phyloP scores from a whole-genome alignment of 176 grass and related monocot genomes.

The Bothriochloa decipiens region DNA sequence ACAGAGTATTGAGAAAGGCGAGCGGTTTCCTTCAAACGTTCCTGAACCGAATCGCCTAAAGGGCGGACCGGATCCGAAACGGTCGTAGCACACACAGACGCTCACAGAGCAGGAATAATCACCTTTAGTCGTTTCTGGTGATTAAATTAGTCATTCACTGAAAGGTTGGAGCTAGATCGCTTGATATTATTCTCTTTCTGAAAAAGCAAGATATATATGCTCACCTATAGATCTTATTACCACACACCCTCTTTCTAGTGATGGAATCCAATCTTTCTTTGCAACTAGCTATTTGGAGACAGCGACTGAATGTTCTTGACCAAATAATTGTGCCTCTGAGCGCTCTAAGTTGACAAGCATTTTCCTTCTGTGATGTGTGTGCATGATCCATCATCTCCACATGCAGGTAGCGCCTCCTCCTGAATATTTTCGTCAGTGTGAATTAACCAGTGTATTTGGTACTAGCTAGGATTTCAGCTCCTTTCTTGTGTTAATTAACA shows the following conservation, averaged over 20 bases:
- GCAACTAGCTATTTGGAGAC: conserved; percentile 48
- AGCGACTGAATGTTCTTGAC: conserved; percentile 33
- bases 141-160: conserved; percentile 12
- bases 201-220: conserved; percentile 57
- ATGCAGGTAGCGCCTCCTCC: background rate
- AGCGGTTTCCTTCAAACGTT: background rate
- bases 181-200: conserved; percentile 39
- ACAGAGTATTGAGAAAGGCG: background rate
- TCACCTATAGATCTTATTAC: conserved; percentile 16
- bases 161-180: conserved; percentile 47
- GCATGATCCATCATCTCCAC: background rate
- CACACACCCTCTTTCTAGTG: conserved; percentile 30
- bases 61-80: conserved; percentile 15
- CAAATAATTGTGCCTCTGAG: conserved; percentile 2
- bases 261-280: conserved; percentile 54
- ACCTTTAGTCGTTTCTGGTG: background rate
- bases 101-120: background rate
- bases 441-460: background rate
- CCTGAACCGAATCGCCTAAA: conserved; percentile 9
- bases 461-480: background rate
- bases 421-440: background rate
- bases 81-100: background rate
- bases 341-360: background rate
- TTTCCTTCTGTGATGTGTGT: background rate
- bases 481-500: background rate